These are phyloP conservation scores for Herpetomonas tarakana DNA, from an alignment of 208 protist genomes.

Conservation along the genomic window DNA sequence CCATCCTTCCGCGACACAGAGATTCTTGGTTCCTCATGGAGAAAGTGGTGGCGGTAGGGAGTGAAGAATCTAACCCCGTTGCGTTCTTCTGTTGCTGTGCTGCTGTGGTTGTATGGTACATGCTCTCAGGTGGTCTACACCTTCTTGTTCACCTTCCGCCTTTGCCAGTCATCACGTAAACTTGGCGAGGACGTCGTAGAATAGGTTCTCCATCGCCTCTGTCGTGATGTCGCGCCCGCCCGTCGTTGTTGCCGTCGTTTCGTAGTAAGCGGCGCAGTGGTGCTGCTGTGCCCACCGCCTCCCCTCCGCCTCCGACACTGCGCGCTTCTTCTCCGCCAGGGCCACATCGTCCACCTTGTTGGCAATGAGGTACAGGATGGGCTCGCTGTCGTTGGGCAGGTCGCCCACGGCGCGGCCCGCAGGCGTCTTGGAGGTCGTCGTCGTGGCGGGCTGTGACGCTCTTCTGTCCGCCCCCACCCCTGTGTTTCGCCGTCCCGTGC, in stretches of 20 bases:
- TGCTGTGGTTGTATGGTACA: background rate
- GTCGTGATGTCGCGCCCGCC: slow-evolving; percentile 28
- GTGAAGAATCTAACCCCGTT: slow-evolving; percentile 11
- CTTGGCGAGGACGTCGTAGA: slow-evolving; percentile 48
- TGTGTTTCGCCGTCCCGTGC: no score
- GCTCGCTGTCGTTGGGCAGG: slow-evolving; percentile 15
- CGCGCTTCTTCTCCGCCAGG: slow-evolving; percentile 13
- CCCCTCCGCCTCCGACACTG: slow-evolving; percentile 52
- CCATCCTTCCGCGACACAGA: no score
- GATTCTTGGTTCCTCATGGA: no score
- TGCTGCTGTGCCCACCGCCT: slow-evolving; percentile 55
- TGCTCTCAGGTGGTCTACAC: no score
- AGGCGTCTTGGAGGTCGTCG: slow-evolving; percentile 32
- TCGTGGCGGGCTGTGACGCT: background rate
- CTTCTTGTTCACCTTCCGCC: no score
- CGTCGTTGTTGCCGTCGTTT: slow-evolving; percentile 64
- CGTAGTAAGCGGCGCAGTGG: slow-evolving; percentile 64
- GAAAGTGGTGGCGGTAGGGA: no score
- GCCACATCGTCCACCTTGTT: slow-evolving; percentile 68
- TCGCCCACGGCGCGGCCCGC: slow-evolving; percentile 42
- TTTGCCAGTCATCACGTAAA: slow-evolving; percentile 53
- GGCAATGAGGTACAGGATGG: slow-evolving; percentile 52
- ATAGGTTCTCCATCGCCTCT: slow-evolving; percentile 55
- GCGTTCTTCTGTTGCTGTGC: slow-evolving; percentile 15
- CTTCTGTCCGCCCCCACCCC: no score